Percentiles rank a stretch among this genome's conserved stretches.
Conservation (phyloP, 164 flowering plant genomes). For the Nymphaea colorata region DNA sequence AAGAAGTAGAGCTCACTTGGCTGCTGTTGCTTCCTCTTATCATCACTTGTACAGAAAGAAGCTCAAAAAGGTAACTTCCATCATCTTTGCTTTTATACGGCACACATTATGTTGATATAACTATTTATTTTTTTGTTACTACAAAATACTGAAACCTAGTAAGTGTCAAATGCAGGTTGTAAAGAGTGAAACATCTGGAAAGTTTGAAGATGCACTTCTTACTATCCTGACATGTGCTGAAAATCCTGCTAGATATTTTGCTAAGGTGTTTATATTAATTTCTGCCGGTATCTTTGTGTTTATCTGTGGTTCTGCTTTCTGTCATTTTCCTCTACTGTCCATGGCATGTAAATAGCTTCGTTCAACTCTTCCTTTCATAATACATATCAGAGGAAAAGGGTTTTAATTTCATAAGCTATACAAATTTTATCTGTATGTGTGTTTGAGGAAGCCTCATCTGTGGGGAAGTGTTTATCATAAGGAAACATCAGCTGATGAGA, state of each 20-base stretch:
- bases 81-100: not conserved
- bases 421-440: not conserved
- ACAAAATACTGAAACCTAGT: not conserved
- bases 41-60: conserved; percentile 28
- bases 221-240: conserved; percentile 52
- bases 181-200: conserved; percentile 66
- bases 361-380: not conserved
- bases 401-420: not conserved
- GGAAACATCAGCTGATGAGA: no score
- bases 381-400: not conserved
- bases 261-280: conserved; percentile 33
- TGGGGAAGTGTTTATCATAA: no score
- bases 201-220: conserved; percentile 42
- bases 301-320: not conserved
- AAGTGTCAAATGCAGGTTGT: conserved; percentile 36
- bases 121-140: not conserved
- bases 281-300: not conserved
- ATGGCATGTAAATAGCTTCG: not conserved
- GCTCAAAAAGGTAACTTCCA: conserved; percentile 41
- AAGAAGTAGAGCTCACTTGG: conserved; percentile 66
- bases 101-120: no score
- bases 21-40: conserved; percentile 45
- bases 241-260: conserved; percentile 53
- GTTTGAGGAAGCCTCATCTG: no score
- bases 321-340: not conserved